A percentile compares a stretch with the other conserved stretches of the same genome.
These are phyloP conservation scores for Hanseniaspora occidentalis DNA, from an alignment of 805 yeast genomes.

Conservation along the genomic window DNA sequence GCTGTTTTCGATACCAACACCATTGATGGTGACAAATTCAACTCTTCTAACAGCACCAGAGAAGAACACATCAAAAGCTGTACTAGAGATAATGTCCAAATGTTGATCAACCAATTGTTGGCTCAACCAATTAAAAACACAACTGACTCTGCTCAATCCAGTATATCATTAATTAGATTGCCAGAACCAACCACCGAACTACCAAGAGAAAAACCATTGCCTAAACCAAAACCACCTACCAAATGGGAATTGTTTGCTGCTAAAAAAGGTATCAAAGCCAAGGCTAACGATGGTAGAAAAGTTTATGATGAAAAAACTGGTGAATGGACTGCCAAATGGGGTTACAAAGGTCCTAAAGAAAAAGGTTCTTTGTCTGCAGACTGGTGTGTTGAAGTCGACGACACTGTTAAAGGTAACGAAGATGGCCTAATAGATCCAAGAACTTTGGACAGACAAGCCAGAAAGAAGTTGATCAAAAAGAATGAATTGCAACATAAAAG, in stretches of 20 bases:
- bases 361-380: slow-evolving; percentile 53
- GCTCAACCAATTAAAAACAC: slow-evolving; percentile 84
- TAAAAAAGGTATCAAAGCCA: slow-evolving; percentile 86
- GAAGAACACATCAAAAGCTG: slow-evolving; percentile 52
- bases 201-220: slow-evolving; percentile 93
- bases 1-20: slow-evolving; percentile 88
- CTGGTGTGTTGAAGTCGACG: slow-evolving; percentile 94
- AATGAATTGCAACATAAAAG: slow-evolving; percentile 76
- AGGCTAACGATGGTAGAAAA: slow-evolving; percentile 79
- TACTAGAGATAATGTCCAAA: slow-evolving; percentile 87
- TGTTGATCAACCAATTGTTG: slow-evolving; percentile 78
- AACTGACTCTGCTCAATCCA: slow-evolving; percentile 55
- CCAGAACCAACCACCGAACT: slow-evolving; percentile 74
- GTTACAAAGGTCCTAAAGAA: slow-evolving; percentile 88
- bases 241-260: slow-evolving; percentile 97
- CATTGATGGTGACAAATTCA: slow-evolving; percentile 48
- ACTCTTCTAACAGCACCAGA: slow-evolving; percentile 37
- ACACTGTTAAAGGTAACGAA: slow-evolving; percentile 43
- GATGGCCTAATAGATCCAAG: slow-evolving; percentile 81
- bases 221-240: slow-evolving; percentile 83
- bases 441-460: slow-evolving; percentile 63
- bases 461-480: slow-evolving; percentile 76
- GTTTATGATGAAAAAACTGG: slow-evolving; percentile 81
- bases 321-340: slow-evolving; percentile 99
- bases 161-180: slow-evolving; percentile 69